Percentiles rank a stretch among this genome's conserved stretches.
These are phyloP conservation scores for Vitis labrusca DNA, from an alignment of 164 flowering plant genomes.

Conservation along the genomic window DNA sequence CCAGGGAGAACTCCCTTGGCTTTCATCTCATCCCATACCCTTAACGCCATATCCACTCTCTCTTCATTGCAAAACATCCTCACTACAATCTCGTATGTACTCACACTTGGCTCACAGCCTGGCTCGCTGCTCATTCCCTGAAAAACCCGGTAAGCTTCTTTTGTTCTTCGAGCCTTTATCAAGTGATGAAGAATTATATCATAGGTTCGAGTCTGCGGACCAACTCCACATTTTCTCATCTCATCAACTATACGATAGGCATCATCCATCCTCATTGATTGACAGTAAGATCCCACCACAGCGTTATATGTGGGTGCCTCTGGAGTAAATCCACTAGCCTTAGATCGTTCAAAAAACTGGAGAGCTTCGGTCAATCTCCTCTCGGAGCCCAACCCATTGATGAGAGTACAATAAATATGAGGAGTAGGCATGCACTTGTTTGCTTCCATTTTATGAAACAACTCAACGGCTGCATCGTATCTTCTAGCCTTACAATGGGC, in stretches of 20 bases:
- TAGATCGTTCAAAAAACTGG: slow-evolving; percentile 51
- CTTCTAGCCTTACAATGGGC: slow-evolving; percentile 51
- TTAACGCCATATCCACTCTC: slow-evolving; percentile 55
- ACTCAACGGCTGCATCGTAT: slow-evolving; percentile 39
- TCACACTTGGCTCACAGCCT: slow-evolving; percentile 61
- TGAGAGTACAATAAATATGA: slow-evolving; percentile 64
- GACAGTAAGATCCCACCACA: slow-evolving; percentile 74
- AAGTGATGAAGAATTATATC: slow-evolving; percentile 79
- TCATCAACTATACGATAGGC: slow-evolving; percentile 59
- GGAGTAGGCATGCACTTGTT: slow-evolving; percentile 48
- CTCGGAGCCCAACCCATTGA: slow-evolving; percentile 68
- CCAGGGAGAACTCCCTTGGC: slow-evolving; percentile 73
- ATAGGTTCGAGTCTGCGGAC: slow-evolving; percentile 74
- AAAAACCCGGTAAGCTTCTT: slow-evolving; percentile 61
- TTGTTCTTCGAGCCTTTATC: slow-evolving; percentile 40
- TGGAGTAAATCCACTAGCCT: slow-evolving; percentile 45
- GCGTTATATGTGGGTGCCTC: slow-evolving; percentile 84
- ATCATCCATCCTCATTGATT: slow-evolving; percentile 50
- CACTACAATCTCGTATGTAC: slow-evolving; percentile 66
- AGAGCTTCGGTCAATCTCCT: slow-evolving; percentile 66
- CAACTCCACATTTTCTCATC: slow-evolving; percentile 60
- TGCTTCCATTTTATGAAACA: slow-evolving; percentile 44
- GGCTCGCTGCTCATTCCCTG: slow-evolving; percentile 48
- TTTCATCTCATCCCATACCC: slow-evolving; percentile 74
- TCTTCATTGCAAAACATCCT: slow-evolving; percentile 74